phyloP scores from a whole-genome alignment of 108 stramenopile species.

The Fistulifera solaris region DNA sequence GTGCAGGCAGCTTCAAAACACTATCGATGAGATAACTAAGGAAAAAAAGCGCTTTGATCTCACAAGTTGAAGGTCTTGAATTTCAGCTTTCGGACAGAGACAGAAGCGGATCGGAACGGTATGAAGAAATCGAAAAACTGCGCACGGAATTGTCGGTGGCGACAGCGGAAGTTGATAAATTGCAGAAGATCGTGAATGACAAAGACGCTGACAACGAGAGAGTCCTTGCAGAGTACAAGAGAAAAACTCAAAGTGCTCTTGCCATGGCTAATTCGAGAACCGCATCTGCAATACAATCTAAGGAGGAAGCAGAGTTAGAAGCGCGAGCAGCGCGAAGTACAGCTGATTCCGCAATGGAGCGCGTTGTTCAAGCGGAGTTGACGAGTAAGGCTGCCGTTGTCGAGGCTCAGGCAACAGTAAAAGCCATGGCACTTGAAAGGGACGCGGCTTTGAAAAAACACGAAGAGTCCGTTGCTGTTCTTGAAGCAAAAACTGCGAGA shows the following conservation, averaged over 20 bases:
- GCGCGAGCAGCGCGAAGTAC: conserved; percentile 62
- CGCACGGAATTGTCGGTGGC: conserved; percentile 18
- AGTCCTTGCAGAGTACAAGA: conserved; percentile 70
- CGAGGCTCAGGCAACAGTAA: conserved; percentile 14
- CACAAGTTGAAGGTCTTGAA: conserved; percentile 38
- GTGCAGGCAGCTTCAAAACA: conserved; percentile 48
- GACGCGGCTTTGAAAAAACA: not conserved
- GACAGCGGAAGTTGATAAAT: conserved; percentile 38
- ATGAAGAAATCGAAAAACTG: conserved; percentile 37
- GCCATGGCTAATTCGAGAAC: conserved; percentile 63
- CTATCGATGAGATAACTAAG: conserved; percentile 36
- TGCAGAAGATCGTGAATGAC: conserved; percentile 32
- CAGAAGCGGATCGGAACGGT: conserved; percentile 39
- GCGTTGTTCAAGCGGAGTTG: conserved; percentile 48
- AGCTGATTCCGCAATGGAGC: conserved; percentile 58
- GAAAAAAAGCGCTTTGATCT: conserved; percentile 33
- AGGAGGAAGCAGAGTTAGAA: conserved; percentile 81
- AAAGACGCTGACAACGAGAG: conserved; percentile 50
- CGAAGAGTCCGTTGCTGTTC: not conserved
- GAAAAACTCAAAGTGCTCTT: conserved; percentile 74
- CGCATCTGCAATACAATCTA: conserved; percentile 72
- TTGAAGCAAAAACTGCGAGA: not conserved
- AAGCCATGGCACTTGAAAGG: not conserved
- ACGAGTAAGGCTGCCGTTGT: conserved; percentile 43
- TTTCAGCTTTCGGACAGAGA: conserved; percentile 42